phyloP scores from a whole-genome alignment of 1,284 basidiomycete genomes.

The Ceratobasidium sp. region DNA sequence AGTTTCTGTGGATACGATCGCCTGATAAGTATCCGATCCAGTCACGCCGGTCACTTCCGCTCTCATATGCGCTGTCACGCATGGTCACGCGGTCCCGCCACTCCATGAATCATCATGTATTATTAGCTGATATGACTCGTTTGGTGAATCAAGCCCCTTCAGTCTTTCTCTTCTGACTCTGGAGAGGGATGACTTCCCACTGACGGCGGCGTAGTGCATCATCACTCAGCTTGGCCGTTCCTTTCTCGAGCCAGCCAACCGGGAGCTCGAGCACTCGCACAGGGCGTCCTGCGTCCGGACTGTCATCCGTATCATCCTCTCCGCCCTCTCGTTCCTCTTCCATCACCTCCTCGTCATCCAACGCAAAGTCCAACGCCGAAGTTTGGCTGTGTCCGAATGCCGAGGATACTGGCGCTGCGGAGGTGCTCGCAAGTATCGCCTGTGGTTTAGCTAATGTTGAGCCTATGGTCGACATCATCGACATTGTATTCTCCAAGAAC shows the following conservation, averaged over 20 bases:
- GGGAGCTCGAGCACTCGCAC: constrained; percentile 54
- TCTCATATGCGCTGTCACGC: too few species aligned
- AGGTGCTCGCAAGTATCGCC: constrained; percentile 56
- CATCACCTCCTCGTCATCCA: constrained; percentile 74
- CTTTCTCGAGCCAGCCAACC: constrained; percentile 44
- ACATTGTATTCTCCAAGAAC: constrained; percentile 67
- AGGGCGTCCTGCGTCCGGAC: constrained; percentile 56
- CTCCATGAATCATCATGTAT: not conserved
- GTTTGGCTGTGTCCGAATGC: constrained; percentile 65
- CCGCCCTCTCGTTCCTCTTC: constrained; percentile 72
- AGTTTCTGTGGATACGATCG: constrained; percentile 24
- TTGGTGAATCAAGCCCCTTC: not conserved
- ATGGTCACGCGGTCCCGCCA: not conserved
- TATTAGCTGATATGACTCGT: not conserved
- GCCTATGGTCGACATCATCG: constrained; percentile 58
- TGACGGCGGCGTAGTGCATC: constrained; percentile 49
- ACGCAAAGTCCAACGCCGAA: constrained; percentile 68
- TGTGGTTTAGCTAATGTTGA: constrained; percentile 49
- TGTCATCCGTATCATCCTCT: constrained; percentile 77
- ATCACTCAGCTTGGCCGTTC: constrained; percentile 27
- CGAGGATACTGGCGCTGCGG: constrained; percentile 46
- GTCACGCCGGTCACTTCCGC: not conserved
- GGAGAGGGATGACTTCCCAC: constrained; percentile 52
- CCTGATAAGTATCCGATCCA: constrained; percentile 27
- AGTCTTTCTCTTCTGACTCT: not conserved